Conservation (phyloP, 1,139 yeast genomes). For the Chernovozyma aurita region DNA sequence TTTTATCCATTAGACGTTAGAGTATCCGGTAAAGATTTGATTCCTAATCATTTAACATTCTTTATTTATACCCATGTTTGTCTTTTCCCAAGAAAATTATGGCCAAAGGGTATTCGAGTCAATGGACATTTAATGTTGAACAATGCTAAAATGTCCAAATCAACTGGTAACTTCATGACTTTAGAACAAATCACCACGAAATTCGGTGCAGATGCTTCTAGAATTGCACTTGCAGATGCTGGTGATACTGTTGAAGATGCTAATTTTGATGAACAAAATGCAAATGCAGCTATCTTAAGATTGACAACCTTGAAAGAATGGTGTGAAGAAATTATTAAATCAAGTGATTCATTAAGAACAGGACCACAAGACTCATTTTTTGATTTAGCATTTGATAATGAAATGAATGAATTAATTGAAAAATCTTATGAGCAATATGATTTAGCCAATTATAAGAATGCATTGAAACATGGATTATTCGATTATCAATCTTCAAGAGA, state of each 20-base stretch:
- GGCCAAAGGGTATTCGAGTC: slow-evolving; percentile 95
- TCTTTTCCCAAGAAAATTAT: slow-evolving; percentile 78
- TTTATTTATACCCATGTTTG: slow-evolving; percentile 92
- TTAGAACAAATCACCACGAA: slow-evolving; percentile 77
- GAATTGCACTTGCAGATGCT: slow-evolving; percentile 97
- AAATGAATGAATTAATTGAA: slow-evolving; percentile 79
- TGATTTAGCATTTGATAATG: slow-evolving; percentile 88
- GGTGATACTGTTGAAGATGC: slow-evolving; percentile 98
- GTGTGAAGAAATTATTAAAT: slow-evolving; percentile 71
- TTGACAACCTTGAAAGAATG: slow-evolving; percentile 90
- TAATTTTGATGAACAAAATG: slow-evolving; percentile 92
- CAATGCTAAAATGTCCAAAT: slow-evolving; percentile 96
- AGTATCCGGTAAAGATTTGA: slow-evolving; percentile 93
- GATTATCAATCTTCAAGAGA: slow-evolving; percentile 95
- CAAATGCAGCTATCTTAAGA: slow-evolving; percentile 96
- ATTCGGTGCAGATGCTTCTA: slow-evolving; percentile 96
- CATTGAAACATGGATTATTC: slow-evolving; percentile 84
- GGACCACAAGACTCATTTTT: slow-evolving; percentile 62
- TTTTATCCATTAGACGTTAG: slow-evolving; percentile 92
- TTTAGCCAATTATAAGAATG: slow-evolving; percentile 78
- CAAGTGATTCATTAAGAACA: slow-evolving; percentile 55
- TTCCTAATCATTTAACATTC: slow-evolving; percentile 96
- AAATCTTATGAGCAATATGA: slow-evolving; percentile 67
- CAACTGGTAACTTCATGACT: slow-evolving; percentile 96
- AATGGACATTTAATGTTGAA: slow-evolving; percentile 94